Percentiles rank a stretch among this genome's conserved stretches.
Evolutionary conservation across 441 rosid genomes (phyloP).

Genomic region (Populus hybrid): DNA sequence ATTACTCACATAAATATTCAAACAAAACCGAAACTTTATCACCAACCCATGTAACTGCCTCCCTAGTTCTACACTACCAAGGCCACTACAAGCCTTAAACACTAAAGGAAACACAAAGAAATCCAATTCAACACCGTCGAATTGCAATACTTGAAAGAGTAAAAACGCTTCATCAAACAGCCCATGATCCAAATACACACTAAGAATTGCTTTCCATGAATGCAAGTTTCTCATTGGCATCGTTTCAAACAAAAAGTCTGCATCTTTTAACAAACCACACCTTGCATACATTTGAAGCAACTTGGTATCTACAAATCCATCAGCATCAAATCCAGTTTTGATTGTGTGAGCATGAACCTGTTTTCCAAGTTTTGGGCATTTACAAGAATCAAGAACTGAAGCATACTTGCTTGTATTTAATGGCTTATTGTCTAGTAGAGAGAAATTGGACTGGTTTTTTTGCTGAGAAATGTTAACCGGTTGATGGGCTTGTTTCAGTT

Average conservation of each 20-base stretch:
- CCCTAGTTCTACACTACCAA: slow-evolving; percentile 35
- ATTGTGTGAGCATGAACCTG: slow-evolving; percentile 45
- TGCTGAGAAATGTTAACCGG: slow-evolving; percentile 1
- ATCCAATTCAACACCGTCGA: slow-evolving; percentile 34
- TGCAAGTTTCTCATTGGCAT: slow-evolving; percentile 35
- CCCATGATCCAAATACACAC: slow-evolving; percentile 31
- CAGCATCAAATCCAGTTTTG: slow-evolving; percentile 37
- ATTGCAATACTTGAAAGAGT: slow-evolving; percentile 25
- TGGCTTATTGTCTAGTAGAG: slow-evolving; percentile 26
- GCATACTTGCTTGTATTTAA: slow-evolving; percentile 36
- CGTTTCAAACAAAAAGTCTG: slow-evolving; percentile 30
- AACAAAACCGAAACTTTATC: slow-evolving; percentile 32
- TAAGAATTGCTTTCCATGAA: slow-evolving; percentile 44
- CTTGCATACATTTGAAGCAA: slow-evolving; percentile 44
- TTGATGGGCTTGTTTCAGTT: slow-evolving; percentile 2
- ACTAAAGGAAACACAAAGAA: slow-evolving; percentile 47
- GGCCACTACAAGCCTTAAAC: slow-evolving; percentile 43
- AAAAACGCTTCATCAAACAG: slow-evolving; percentile 31
- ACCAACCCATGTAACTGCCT: slow-evolving; percentile 50
- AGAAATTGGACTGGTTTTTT: background rate
- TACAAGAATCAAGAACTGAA: slow-evolving; percentile 43
- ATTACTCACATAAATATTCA: slow-evolving; percentile 47
- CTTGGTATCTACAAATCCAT: slow-evolving; percentile 48
- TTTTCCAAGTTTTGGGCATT: slow-evolving; percentile 28
- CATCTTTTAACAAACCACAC: slow-evolving; percentile 34